phyloP scores from a whole-genome alignment of 1,284 basidiomycete genomes.

The Heterobasidion occidentale region DNA sequence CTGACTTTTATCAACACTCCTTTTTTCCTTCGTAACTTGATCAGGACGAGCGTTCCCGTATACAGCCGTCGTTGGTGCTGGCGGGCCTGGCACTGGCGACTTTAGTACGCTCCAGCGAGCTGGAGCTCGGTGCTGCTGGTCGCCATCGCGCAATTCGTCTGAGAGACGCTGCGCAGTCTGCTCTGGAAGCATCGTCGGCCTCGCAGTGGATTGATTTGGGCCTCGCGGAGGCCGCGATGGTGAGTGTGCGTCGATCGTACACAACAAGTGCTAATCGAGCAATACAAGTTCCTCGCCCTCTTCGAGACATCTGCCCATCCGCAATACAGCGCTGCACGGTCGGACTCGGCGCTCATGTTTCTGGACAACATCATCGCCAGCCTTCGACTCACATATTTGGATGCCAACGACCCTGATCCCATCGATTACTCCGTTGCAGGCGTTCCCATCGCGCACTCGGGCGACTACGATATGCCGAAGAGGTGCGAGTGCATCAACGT shows the following conservation, averaged over 20 bases:
- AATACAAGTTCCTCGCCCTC: constrained; percentile 55
- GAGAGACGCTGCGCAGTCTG: constrained; percentile 44
- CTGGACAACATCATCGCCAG: constrained; percentile 56
- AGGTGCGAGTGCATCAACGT: constrained; percentile 44
- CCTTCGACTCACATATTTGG: constrained; percentile 47
- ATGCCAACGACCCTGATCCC: constrained; percentile 45
- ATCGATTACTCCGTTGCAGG: constrained; percentile 41
- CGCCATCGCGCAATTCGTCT: constrained; percentile 45
- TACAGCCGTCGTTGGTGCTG: constrained; percentile 65
- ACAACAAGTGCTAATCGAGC: background rate
- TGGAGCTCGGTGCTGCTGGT: constrained; percentile 44
- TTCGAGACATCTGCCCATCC: constrained; percentile 72
- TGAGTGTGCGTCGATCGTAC: constrained; percentile 26
- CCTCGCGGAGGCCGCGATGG: constrained; percentile 69
- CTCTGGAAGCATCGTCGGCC: constrained; percentile 43
- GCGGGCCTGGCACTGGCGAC: constrained; percentile 62
- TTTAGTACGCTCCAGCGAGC: constrained; percentile 66
- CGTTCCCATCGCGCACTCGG: constrained; percentile 31
- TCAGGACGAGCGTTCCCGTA: constrained; percentile 37
- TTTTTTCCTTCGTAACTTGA: constrained; percentile 47
- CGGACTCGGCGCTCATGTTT: constrained; percentile 41
- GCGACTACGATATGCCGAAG: constrained; percentile 18
- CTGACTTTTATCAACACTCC: constrained; percentile 58
- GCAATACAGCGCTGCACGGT: constrained; percentile 44
- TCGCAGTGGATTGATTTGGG: constrained; percentile 48